Evolutionary conservation across 306 rosid species (phyloP), one percentile per base, ranked within the genome.

Genomic region (Trichosanthes cucumerina): DNA sequence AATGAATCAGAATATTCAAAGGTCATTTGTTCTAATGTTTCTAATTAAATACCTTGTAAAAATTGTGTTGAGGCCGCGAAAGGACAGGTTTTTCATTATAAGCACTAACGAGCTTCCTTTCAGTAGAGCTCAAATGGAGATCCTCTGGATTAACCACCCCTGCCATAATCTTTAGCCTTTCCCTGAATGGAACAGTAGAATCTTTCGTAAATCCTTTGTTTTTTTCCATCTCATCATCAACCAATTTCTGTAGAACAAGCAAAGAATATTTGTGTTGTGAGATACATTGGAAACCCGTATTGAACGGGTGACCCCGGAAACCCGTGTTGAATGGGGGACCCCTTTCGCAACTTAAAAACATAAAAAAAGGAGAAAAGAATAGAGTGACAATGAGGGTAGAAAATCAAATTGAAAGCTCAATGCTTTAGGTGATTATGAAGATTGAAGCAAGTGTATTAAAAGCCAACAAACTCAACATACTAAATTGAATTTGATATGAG

Each of bases 21-120:
- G 52, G 54, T 5, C 21, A 14, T 24, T 28, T 31, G 26, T 8
- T 31, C 10, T 28, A 74, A 26, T 43, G n/a, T 43, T 7, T 69
- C 36, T 6, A 21, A 43, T 2, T 34, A 57, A 36, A 6, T 80
- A 92, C 99, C 97, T 72, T 88, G 46, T 85, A 95, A 82, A 95
- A 92, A 74, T 79, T 84, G 87, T 95, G 99, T 54, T 95, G 99
- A 16, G 99, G 99, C 46, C 97, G 92, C 11, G 99, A 95, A 64
- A 95, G 97, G 50, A 92, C 96, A 41, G 97, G 97, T 79, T 95
- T n/a, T 82, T 89, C 96, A 53, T 95, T 91, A 87, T 92, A 95
- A 63, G 96, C 88, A 63, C 88, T 73, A 46, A 92, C 86, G 31
- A 95, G 91, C 90, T 92, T 92, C 87, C 39, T 91, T 80, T 92